Conservation (phyloP, 352 stramenopile genomes). For the Thraustochytrium sp. region DNA sequence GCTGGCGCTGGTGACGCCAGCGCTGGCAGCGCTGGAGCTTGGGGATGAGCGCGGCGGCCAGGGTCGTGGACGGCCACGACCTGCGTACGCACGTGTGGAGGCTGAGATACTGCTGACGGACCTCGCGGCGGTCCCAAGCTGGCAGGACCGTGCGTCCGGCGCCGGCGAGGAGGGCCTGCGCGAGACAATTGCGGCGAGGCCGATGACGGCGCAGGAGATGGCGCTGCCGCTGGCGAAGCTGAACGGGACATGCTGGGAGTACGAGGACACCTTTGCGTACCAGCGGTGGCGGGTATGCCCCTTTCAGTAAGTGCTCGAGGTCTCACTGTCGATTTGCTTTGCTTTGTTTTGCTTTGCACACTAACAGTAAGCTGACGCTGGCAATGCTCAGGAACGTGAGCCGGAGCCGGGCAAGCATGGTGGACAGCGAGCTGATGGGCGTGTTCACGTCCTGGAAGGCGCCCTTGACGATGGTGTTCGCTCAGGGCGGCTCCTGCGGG, state of each 20-base stretch:
- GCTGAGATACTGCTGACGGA: not conserved
- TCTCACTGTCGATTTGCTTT: too few species aligned
- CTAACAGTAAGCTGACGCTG: not conserved
- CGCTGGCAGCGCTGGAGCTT: too few species aligned
- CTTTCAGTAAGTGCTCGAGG: slow-evolving; percentile 24
- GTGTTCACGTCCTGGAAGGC: not conserved
- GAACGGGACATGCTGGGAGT: slow-evolving; percentile 36
- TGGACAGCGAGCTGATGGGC: not conserved
- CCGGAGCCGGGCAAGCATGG: too few species aligned
- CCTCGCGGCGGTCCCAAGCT: not conserved
- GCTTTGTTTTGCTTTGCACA: not conserved
- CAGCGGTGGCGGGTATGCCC: not conserved
- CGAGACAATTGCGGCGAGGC: not conserved
- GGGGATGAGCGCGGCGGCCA: too few species aligned
- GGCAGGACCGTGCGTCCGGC: not conserved
- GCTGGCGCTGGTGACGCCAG: too few species aligned
- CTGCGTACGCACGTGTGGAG: too few species aligned
- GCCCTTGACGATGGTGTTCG: not conserved
- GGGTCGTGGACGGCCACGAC: too few species aligned
- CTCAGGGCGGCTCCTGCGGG: not conserved
- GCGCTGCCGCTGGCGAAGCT: slow-evolving; percentile 1
- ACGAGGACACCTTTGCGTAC: not conserved
- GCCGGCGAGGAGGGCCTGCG: not conserved
- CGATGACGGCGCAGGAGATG: not conserved
- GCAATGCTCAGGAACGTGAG: not conserved